Percentiles rank a stretch among this genome's conserved stretches.
Evolutionary conservation across 2,329 filamentous ascomycete species (phyloP).

Genomic region (Aspergillus candidus): DNA sequence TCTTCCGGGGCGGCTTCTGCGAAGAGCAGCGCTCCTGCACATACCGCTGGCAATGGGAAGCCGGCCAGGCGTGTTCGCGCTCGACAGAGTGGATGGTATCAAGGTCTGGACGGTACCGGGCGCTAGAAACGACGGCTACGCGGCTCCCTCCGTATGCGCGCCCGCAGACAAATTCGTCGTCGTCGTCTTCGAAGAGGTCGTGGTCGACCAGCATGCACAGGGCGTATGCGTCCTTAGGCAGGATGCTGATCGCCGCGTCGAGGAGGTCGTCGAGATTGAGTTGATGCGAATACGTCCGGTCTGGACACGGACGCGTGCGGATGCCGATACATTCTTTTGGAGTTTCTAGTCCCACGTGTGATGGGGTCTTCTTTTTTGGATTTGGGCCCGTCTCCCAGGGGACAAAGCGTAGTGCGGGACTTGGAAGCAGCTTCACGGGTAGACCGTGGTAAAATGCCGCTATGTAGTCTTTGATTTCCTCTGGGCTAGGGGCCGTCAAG

Average conservation of each 20-base stretch:
- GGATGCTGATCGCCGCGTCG: slow-evolving; percentile 48
- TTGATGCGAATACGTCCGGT: slow-evolving; percentile 39
- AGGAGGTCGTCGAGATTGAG: slow-evolving; percentile 58
- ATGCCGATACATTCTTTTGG: slow-evolving; percentile 43
- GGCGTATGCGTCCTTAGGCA: slow-evolving; percentile 55
- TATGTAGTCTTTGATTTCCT: slow-evolving; percentile 40
- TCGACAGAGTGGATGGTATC: slow-evolving; percentile 42
- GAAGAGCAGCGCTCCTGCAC: slow-evolving; percentile 4
- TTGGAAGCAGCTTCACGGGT: slow-evolving; percentile 41
- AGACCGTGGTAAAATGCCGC: slow-evolving; percentile 52
- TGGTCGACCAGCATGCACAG: slow-evolving; percentile 53
- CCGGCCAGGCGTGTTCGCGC: slow-evolving; percentile 56
- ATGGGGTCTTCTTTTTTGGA: slow-evolving; percentile 11
- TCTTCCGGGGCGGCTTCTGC: slow-evolving; percentile 1
- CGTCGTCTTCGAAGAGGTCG: slow-evolving; percentile 60
- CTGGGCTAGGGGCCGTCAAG: slow-evolving; percentile 14
- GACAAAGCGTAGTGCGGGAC: slow-evolving; percentile 39
- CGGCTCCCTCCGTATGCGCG: slow-evolving; percentile 60
- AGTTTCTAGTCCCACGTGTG: slow-evolving; percentile 45
- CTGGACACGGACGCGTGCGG: slow-evolving; percentile 45
- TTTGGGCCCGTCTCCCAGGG: slow-evolving; percentile 38
- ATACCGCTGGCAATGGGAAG: slow-evolving; percentile 50
- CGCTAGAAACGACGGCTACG: slow-evolving; percentile 56
- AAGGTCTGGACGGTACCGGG: slow-evolving; percentile 54
- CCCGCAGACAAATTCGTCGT: slow-evolving; percentile 63